Evolutionary conservation across 345 rosid species (phyloP).

Genomic region (Brassica juncea): DNA sequence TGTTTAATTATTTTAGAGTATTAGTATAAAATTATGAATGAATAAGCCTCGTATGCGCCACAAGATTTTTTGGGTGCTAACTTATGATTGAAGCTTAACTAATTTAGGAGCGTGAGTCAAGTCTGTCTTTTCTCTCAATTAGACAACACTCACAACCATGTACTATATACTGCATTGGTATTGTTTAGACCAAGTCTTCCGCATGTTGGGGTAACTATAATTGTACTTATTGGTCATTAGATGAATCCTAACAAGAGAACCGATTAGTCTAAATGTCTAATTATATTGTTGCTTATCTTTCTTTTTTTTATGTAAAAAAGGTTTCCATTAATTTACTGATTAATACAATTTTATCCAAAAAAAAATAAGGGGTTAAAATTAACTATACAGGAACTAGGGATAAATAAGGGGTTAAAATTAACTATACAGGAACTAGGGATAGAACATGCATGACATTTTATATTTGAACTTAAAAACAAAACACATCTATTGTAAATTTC

Average conservation of each 20-base stretch:
- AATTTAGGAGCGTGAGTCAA: constrained; percentile 44
- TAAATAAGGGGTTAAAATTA: too few species aligned
- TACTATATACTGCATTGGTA: too few species aligned
- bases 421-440: too few species aligned
- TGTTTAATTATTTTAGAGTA: not conserved
- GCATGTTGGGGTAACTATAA: constrained; percentile 14
- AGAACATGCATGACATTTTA: too few species aligned
- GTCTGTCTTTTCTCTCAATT: constrained; percentile 47
- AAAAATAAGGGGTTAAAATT: too few species aligned
- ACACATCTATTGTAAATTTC: not conserved
- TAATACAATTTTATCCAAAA: too few species aligned
- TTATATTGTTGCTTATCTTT: constrained; percentile 9
- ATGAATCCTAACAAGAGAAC: not conserved
- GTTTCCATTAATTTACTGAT: too few species aligned
- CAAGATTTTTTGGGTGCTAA: constrained; percentile 40
- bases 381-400: too few species aligned
- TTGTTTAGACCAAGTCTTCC: not conserved
- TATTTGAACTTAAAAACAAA: not conserved
- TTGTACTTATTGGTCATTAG: not conserved
- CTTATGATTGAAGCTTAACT: constrained; percentile 25
- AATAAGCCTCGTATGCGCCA: constrained; percentile 40
- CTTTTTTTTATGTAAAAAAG: too few species aligned
- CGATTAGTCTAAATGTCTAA: not conserved
- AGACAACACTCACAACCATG: constrained; percentile 9
- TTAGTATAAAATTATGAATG: not conserved